Evolutionary conservation across 1,284 basidiomycete genomes (phyloP).

Genomic region (Apiotrichum mycotoxinovorans): DNA sequence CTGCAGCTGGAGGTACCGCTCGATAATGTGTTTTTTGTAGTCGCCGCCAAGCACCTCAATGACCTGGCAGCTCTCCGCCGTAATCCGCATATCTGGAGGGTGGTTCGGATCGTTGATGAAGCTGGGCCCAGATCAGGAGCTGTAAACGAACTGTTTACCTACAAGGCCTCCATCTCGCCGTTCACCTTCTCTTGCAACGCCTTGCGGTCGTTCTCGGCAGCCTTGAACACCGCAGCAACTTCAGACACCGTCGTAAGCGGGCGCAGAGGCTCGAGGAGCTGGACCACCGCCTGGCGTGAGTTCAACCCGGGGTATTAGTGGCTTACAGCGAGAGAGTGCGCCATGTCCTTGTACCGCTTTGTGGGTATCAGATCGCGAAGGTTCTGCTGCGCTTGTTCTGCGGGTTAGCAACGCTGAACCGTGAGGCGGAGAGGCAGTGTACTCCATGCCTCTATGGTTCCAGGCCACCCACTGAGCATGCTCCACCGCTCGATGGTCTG

Average conservation of each 20-base stretch:
- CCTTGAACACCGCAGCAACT: constrained; percentile 71
- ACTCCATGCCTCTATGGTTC: no score
- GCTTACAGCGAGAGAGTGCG: constrained; percentile 61
- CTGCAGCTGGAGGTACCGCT: constrained; percentile 84
- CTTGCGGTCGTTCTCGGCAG: constrained; percentile 73
- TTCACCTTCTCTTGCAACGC: constrained; percentile 73
- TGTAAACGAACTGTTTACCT: constrained; percentile 41
- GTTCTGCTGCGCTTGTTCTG: constrained; percentile 78
- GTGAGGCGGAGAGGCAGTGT: no score
- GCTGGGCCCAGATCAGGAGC: constrained; percentile 50
- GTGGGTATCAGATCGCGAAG: constrained; percentile 72
- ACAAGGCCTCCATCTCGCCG: constrained; percentile 86
- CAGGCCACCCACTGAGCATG: constrained; percentile 75
- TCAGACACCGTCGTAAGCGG: constrained; percentile 68
- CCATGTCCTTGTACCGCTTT: constrained; percentile 76
- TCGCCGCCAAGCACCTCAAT: constrained; percentile 83
- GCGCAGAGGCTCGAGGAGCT: constrained; percentile 74
- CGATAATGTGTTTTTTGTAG: constrained; percentile 66
- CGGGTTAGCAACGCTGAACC: constrained; percentile 3
- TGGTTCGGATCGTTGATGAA: constrained; percentile 73
- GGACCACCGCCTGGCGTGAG: constrained; percentile 68
- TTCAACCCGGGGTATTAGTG: no score
- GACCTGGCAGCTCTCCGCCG: constrained; percentile 74
- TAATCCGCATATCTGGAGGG: constrained; percentile 60
- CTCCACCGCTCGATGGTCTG: constrained; percentile 85